Evolutionary conservation across 306 rosid genomes (phyloP), one percentile per base, ranked within the genome.

Genomic region (Albizia julibrissin): DNA sequence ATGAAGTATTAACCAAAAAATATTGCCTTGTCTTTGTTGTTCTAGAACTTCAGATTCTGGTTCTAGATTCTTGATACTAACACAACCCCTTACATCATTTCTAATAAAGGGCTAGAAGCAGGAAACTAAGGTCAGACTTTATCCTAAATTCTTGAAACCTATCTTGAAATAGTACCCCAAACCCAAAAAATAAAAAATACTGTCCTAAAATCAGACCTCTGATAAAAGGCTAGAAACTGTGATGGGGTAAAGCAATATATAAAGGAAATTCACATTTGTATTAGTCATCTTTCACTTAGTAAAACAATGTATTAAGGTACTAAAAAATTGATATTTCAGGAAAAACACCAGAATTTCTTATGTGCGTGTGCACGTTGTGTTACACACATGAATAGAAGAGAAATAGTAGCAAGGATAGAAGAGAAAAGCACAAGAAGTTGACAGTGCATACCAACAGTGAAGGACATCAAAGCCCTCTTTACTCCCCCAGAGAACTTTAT

Each of bases 391-490:
- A 80, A n/a, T 75, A 64, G 56, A 65, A 76, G 46, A 64, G 69
- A 71, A 83, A 76, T 13, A 59, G 52, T 19, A 72, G 5, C 61
- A 52, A 72, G 39, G 44, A 74, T 39, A 78, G 79, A 69, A 67
- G 27, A 79, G 46, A 40, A 67, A 77, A 69, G 72, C 44, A 82
- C 42, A 15, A 52, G 67, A 27, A 74, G 78, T 72, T 84, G 43
- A 68, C 46, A 72, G 77, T 40, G 75, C 86, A 77, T 93, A 95
- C 99, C 99, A 86, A 91, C 85, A 85, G 91, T 89, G 61, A 95
- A 52, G 49, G 99, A 95, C 85, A 72, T 85, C 85, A 95, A 83
- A 79, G 99, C 97, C 88, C 89, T 93, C 89, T 88, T 91, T 69
- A 69, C 83, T 84, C 93, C 99, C 73, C 97, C 98, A 72, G 99